These are phyloP conservation scores for Hevea brasiliensis DNA, from an alignment of 345 rosid species.

Conservation along the genomic window DNA sequence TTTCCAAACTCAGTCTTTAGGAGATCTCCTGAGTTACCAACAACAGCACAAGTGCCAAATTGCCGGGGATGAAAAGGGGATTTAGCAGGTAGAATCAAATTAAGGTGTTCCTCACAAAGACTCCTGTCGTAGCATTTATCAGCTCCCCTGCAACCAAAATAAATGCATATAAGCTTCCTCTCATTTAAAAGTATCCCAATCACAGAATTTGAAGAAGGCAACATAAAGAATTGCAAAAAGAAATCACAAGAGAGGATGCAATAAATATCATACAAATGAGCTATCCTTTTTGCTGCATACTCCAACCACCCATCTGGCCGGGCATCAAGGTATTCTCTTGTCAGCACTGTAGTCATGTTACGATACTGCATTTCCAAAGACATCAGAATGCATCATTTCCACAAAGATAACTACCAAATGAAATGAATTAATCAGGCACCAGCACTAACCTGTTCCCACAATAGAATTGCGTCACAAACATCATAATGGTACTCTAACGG, in stretches of 20 bases:
- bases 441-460: slow-evolving; percentile 99
- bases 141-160: slow-evolving; percentile 60
- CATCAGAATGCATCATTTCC: slow-evolving; percentile 26
- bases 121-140: slow-evolving; percentile 75
- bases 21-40: slow-evolving; percentile 95
- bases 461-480: slow-evolving; percentile 77
- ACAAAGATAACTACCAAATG: slow-evolving; percentile 2
- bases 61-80: slow-evolving; percentile 88
- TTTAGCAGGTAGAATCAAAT: slow-evolving; percentile 73
- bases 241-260: not conserved
- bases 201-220: slow-evolving; percentile 2
- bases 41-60: slow-evolving; percentile 81
- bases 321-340: slow-evolving; percentile 88
- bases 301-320: slow-evolving; percentile 96
- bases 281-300: slow-evolving; percentile 90
- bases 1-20: slow-evolving; percentile 78
- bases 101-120: slow-evolving; percentile 87
- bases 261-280: slow-evolving; percentile 65
- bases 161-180: slow-evolving; percentile 8
- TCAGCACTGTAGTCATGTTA: slow-evolving; percentile 93
- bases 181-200: not conserved
- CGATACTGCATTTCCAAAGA: slow-evolving; percentile 65
- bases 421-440: slow-evolving; percentile 13
- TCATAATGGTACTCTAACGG: slow-evolving; percentile 88
- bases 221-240: not conserved